Evolutionary conservation across 2,329 filamentous ascomycete genomes (phyloP), one percentile per base, ranked within the genome.

Genomic region (Fusarium napiforme): DNA sequence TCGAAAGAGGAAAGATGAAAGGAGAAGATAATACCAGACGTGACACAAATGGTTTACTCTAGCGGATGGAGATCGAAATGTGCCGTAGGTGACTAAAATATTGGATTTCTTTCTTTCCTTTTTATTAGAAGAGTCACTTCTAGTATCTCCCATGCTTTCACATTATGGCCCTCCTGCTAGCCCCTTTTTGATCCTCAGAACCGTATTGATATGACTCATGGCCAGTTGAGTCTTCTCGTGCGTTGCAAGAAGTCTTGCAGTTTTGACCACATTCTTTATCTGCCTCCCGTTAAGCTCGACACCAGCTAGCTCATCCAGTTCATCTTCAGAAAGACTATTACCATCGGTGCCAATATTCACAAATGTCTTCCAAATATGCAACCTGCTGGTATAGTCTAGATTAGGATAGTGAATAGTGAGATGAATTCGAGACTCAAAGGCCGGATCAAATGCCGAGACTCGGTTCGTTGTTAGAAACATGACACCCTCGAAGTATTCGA

Each of bases 211-310:
- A 34, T 70, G 47, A 3, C 11, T 4, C 21, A 69, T 26, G 9
- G 36, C 32, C n/a, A 70, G 18, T 2, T 26, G 4, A 10, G 21
- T 39, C 18, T n/a, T n/a, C 21, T 71, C 56, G 2, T 59, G 60
- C 4, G 46, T 23, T 14, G 56, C 61, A 5, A 71, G 28, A 7
- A 70, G 36, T 5, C 67, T 47, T 9, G 58, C 67, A 8, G 59
- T 71, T 40, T 68, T 71, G 16, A 64, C 39, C 12, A 68, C 45
- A 14, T 71, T 71, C 45, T 71, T 58, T 21, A 72, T 72, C 45
- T 71, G 55, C 14, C 63, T 60, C 18, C 69, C 63, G n/a, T 72
- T 71, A 11, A 68, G 63, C 5, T 60, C 59, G 19, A 53, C 40
- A 12, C 28, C 15, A 0, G 59, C 63, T 5, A 71, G n/a, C 18